Evolutionary conservation across 371 early-diverging fungal species (phyloP).

Genomic region (Actinomucor elegans): DNA sequence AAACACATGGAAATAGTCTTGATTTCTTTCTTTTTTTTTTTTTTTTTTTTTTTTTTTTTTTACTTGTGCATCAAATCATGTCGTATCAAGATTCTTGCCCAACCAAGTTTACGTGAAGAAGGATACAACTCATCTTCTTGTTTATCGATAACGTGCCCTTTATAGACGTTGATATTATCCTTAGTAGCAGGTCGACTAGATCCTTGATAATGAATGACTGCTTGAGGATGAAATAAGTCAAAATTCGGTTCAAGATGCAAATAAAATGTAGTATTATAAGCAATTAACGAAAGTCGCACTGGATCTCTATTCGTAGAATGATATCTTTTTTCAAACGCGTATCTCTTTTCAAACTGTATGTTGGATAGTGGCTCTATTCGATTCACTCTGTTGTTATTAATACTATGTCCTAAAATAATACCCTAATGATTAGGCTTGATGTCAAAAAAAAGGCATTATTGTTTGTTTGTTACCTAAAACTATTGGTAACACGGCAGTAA

Average conservation of each 20-base stretch:
- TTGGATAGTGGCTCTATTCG: conserved; percentile 5
- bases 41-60: not conserved
- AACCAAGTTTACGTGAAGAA: conserved; percentile 32
- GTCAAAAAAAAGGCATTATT: not conserved
- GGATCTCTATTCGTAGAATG: conserved; percentile 8
- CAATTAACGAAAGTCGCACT: conserved; percentile 3
- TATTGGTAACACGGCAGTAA: conserved; percentile 1
- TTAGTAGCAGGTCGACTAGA: not conserved
- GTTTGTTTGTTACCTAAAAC: not conserved
- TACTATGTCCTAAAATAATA: not conserved
- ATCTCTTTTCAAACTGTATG: conserved; percentile 5
- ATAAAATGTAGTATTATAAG: conserved; percentile 45
- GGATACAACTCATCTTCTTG: not conserved
- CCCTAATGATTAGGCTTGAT: not conserved
- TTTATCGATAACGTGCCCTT: conserved; percentile 9
- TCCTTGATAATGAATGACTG: conserved; percentile 17
- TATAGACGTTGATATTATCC: conserved; percentile 3
- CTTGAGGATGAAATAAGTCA: conserved; percentile 73
- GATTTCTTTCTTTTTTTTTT: too few species aligned
- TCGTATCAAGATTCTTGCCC: conserved; percentile 65
- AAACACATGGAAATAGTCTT: too few species aligned
- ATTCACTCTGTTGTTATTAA: not conserved
- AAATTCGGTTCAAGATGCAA: conserved; percentile 73
- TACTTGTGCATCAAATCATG: conserved; percentile 7
- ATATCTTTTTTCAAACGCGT: conserved; percentile 12